Evolutionary conservation across 768 basidiomycete genomes (phyloP).

Genomic region (Macrolepiota fuliginosa): DNA sequence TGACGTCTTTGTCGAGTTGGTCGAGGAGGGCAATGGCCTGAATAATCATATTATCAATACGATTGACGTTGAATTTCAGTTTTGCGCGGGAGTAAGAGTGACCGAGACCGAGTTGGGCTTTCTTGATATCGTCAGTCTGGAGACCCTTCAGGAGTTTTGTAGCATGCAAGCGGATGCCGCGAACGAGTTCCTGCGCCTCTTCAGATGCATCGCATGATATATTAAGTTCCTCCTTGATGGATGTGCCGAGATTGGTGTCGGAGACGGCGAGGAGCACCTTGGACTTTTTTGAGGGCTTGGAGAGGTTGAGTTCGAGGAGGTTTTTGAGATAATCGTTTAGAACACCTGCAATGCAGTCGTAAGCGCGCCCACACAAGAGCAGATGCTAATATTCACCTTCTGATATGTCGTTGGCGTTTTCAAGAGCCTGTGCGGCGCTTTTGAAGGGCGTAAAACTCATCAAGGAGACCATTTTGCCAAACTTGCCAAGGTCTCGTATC

Average conservation of each 20-base stretch:
- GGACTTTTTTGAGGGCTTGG: conserved; percentile 70
- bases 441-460: conserved; percentile 93
- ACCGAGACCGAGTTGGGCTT: conserved; percentile 94
- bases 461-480: conserved; percentile 89
- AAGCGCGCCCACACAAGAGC: background rate
- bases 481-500: conserved; percentile 83
- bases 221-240: conserved; percentile 70
- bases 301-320: conserved; percentile 84
- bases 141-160: conserved; percentile 87
- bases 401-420: conserved; percentile 94
- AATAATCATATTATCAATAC: conserved; percentile 99
- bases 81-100: conserved; percentile 98
- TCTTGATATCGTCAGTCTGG: conserved; percentile 81
- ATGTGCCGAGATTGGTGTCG: conserved; percentile 70
- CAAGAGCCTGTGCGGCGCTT: conserved; percentile 88
- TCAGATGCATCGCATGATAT: conserved; percentile 84
- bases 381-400: conserved; percentile 61
- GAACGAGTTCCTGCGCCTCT: conserved; percentile 78
- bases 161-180: conserved; percentile 91
- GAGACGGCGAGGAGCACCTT: conserved; percentile 75
- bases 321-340: conserved; percentile 81
- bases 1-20: conserved; percentile 99
- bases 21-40: conserved; percentile 98
- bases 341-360: conserved; percentile 52
- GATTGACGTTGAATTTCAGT: conserved; percentile 96